Conservation (phyloP, 108 stramenopile species). For the Ochromonas danica region DNA sequence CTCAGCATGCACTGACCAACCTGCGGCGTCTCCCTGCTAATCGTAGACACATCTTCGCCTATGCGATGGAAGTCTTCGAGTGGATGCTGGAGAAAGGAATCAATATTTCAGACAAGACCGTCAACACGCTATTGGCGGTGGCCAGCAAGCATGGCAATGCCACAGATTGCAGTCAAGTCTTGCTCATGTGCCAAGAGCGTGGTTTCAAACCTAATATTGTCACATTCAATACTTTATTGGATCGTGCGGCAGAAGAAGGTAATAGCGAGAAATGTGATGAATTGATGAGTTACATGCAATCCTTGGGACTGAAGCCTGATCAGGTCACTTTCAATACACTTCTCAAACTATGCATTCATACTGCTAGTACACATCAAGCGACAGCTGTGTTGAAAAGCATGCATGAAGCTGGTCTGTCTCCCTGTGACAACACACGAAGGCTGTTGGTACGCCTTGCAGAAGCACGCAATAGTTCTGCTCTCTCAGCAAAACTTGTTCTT, state of each 20-base stretch:
- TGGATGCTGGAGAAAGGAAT: too few species aligned
- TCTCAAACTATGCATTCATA: neutral
- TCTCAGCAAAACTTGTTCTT: too few species aligned
- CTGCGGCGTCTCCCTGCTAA: too few species aligned
- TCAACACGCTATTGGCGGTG: neutral
- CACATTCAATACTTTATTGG: neutral
- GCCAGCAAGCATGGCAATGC: neutral
- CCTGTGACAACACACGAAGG: too few species aligned
- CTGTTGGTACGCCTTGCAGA: too few species aligned
- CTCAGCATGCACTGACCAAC: too few species aligned
- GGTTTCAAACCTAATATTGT: neutral
- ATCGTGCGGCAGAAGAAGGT: neutral
- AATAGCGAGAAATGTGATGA: neutral
- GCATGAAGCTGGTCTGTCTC: too few species aligned
- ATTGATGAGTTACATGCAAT: neutral
- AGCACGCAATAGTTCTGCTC: too few species aligned
- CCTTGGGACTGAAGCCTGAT: neutral
- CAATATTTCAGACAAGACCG: too few species aligned
- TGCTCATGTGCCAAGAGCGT: neutral
- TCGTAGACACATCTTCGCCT: too few species aligned
- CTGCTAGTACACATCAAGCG: neutral
- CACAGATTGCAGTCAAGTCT: neutral
- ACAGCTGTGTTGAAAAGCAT: too few species aligned
- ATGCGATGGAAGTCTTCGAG: too few species aligned
- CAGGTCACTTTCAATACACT: neutral